These are phyloP conservation scores for Salix purpurea DNA, from an alignment of 345 rosid genomes.

Conservation along the genomic window DNA sequence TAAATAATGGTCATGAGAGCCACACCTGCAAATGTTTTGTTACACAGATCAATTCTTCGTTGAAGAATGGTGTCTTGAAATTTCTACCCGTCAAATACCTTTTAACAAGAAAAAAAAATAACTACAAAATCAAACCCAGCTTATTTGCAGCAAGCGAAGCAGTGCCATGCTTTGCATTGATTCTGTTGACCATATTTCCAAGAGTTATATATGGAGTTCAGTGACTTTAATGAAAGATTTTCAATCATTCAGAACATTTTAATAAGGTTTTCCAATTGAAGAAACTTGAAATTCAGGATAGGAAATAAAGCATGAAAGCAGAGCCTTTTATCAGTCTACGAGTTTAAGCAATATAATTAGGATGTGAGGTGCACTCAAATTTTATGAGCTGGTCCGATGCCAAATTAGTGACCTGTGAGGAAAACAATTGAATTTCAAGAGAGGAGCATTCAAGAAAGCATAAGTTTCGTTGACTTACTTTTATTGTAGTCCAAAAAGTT, in stretches of 20 bases:
- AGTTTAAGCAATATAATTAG: not conserved
- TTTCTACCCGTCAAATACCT: not conserved
- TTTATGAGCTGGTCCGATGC: not conserved
- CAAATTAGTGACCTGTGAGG: not conserved
- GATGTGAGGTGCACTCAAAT: not conserved
- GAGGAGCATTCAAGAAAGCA: not conserved
- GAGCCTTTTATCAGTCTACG: not conserved
- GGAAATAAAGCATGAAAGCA: not conserved
- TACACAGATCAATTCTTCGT: not conserved
- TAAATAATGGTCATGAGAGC: slow-evolving; percentile 79
- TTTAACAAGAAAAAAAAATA: not conserved
- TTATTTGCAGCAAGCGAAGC: not conserved
- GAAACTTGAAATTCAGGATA: not conserved
- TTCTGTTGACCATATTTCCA: not conserved
- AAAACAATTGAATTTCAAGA: not conserved
- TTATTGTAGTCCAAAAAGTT: no score
- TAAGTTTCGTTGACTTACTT: not conserved
- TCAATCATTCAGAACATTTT: no score
- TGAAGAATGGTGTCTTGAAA: not conserved
- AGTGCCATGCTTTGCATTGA: not conserved
- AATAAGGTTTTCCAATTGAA: no score
- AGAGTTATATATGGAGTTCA: not conserved
- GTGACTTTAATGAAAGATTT: not conserved
- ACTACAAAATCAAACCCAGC: not conserved
- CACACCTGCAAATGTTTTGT: slow-evolving; percentile 59